Percentiles rank a stretch among this genome's conserved stretches.
Evolutionary conservation across 2,329 filamentous ascomycete species (phyloP).

Genomic region (Hypoxylon sp.): DNA sequence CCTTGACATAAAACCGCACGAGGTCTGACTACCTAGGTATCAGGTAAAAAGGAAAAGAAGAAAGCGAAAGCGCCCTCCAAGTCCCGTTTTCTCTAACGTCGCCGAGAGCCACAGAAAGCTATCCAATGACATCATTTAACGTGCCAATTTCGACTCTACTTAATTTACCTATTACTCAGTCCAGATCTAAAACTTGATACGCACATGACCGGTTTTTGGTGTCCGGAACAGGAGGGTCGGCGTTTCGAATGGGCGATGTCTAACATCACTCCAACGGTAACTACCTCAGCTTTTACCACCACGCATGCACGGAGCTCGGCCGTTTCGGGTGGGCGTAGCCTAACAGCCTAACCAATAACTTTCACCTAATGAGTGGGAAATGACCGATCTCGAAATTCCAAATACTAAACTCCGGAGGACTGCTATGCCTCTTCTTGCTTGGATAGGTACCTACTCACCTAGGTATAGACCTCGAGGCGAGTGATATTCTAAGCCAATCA

Average conservation of each 20-base stretch:
- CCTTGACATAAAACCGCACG: background rate
- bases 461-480: background rate
- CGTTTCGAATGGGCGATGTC: conserved; percentile 1
- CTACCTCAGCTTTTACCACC: background rate
- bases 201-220: background rate
- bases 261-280: background rate
- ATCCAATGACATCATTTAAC: conserved; percentile 1
- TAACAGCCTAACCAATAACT: background rate
- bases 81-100: background rate
- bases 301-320: conserved; percentile 5
- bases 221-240: conserved; percentile 20
- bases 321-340: conserved; percentile 6
- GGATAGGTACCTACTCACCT: conserved; percentile 14
- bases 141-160: background rate
- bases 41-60: no score
- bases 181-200: background rate
- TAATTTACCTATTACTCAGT: background rate
- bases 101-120: background rate
- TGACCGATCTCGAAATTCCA: conserved; percentile 21
- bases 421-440: conserved; percentile 10
- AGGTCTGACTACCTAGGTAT: background rate
- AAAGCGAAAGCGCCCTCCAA: background rate
- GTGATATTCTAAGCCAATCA: background rate
- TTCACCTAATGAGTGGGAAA: background rate
- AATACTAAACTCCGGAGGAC: conserved; percentile 12